Conservation (phyloP, 352 stramenopile genomes). For the Pythium periplocum region DNA sequence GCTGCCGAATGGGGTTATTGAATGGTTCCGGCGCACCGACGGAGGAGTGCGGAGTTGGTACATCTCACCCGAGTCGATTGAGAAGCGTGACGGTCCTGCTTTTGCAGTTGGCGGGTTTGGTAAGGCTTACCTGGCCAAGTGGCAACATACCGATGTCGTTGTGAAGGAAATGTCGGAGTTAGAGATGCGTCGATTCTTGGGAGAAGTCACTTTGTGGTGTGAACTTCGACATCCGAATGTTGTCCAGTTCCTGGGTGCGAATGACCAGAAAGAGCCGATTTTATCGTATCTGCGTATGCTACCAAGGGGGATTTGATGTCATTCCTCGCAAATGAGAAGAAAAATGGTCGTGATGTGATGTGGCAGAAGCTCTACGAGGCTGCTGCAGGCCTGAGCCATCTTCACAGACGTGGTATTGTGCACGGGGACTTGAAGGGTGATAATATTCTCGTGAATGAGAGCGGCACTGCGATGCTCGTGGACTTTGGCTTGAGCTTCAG, state of each 20-base stretch:
- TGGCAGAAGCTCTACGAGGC: slow-evolving; percentile 15
- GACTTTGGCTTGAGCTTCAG: slow-evolving; percentile 21
- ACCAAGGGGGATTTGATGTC: slow-evolving; percentile 9
- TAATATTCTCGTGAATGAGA: slow-evolving; percentile 24
- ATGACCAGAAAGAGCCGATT: slow-evolving; percentile 12
- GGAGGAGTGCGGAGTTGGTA: too few relatives aligned
- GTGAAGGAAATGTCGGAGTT: slow-evolving; percentile 12
- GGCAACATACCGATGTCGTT: slow-evolving; percentile 6
- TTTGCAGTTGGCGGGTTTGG: slow-evolving; percentile 5
- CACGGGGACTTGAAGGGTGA: slow-evolving; percentile 22
- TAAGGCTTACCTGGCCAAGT: slow-evolving; percentile 14
- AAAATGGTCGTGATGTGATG: not conserved
- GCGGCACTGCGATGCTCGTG: slow-evolving; percentile 19
- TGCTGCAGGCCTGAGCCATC: slow-evolving; percentile 13
- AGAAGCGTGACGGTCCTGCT: not conserved
- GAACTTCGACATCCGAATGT: slow-evolving; percentile 12
- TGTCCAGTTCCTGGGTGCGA: slow-evolving; percentile 16
- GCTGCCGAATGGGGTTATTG: too few relatives aligned
- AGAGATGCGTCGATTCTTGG: slow-evolving; percentile 9
- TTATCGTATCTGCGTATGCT: slow-evolving; percentile 17
- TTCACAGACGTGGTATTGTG: slow-evolving; percentile 14
- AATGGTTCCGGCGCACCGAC: too few relatives aligned
- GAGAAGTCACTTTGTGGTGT: slow-evolving; percentile 16
- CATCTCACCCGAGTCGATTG: too few relatives aligned
- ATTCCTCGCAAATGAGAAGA: slow-evolving; percentile 11